Evolutionary conservation across 2,329 filamentous ascomycete genomes (phyloP), one percentile per base, ranked within the genome.

Genomic region (Aspergillus sp.): DNA sequence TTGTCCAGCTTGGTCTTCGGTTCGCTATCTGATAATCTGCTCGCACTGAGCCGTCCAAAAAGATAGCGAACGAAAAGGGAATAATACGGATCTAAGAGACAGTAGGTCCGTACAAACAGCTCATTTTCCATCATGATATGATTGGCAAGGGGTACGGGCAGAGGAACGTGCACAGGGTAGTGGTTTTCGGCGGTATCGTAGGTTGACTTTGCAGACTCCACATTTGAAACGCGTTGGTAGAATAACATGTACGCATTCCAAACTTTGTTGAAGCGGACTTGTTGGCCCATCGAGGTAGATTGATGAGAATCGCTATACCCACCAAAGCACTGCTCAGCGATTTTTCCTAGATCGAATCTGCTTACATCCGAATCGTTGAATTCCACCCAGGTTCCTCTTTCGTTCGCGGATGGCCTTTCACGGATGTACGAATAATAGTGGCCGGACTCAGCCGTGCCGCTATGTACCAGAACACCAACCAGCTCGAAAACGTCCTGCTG

Each of bases 341-440:
- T 89, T 20, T 86, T 82, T 1, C 79, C 78, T 8, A 88, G 86
- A 64, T 96, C 89, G 80, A 93, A 97, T 1, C 81, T 75, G 17
- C 80, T 85, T 22, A 96, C 93, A 50, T 85, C 81, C n/a, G 91
- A 88, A 71, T 99, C 95, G 66, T 99, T 98, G 75, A 97, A 97
- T 69, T 96, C 91, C 9, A 96, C 82, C 95, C 95, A 99, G 5
- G 78, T 78, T 52, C 74, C 75, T 54, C 67, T 77, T 11, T 78
- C 77, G 4, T 72, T 71, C 13, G 73, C 73, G 19, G 81, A 75
- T 15, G 90, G 86, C 17, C 92, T 84, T 72, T 96, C 89, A 53
- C 91, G 89, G 62, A 96, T 91, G 71, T 92, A 98, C 0, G 93
- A 98, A 75, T 97, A 98, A 76, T 99, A 99, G 73, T 99, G 95